Conservation (phyloP, 2,329 filamentous ascomycete species). For the Didymella glomerata region DNA sequence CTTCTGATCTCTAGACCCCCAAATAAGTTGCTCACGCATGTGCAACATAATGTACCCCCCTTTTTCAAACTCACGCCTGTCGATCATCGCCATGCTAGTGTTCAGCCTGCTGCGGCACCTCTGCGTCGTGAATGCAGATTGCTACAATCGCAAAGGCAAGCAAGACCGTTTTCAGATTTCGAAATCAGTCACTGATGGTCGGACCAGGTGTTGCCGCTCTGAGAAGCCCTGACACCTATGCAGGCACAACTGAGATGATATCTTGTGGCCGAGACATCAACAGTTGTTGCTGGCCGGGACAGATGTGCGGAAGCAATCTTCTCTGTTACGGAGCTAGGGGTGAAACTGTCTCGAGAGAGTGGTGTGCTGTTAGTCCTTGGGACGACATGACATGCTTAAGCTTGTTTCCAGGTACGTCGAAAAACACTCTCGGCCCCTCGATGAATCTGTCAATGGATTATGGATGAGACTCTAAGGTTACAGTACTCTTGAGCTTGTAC, state of each 20-base stretch:
- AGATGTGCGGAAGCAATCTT: constrained; percentile 3
- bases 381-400: not conserved
- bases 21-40: not conserved
- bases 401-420: not conserved
- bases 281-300: not conserved
- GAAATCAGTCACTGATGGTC: not conserved
- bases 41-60: not conserved
- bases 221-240: not conserved
- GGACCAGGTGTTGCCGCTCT: not conserved
- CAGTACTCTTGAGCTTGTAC: no score
- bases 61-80: not conserved
- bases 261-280: not conserved
- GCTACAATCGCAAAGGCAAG: not conserved
- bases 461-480: no score
- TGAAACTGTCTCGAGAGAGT: not conserved
- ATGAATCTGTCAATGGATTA: no score
- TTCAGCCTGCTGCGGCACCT: not conserved
- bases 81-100: not conserved
- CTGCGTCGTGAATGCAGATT: not conserved
- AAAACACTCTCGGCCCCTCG: no score
- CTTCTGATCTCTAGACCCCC: not conserved
- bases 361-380: not conserved
- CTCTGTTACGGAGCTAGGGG: not conserved
- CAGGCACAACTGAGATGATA: not conserved
- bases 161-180: not conserved